Evolutionary conservation across 306 rosid genomes (phyloP), one percentile per base, ranked within the genome.

Genomic region (Adenanthera pavonina): DNA sequence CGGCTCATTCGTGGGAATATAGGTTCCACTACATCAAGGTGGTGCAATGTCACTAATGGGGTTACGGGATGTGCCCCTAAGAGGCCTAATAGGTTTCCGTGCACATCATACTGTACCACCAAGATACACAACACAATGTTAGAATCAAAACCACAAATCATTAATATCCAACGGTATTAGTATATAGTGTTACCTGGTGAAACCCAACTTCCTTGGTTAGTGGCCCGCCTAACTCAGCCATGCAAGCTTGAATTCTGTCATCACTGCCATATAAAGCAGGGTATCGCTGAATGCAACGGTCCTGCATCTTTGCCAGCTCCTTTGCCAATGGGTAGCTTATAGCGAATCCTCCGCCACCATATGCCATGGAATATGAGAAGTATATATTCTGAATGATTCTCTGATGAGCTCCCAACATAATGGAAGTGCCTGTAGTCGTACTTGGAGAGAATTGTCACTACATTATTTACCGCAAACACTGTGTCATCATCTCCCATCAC

Each of bases 401-500:
- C 99, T 2, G 99, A 93, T 2, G 96, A 87, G 80, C 96, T 89
- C 16, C 98, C 99, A 40, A 95, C 66, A 52, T 95, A 95, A 84
- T 90, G 93, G 56, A 95, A 86, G 43, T 93, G 90, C 3, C 87
- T 85, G 49, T 95, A 97, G 12, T 95, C 94, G 34, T 95, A 93
- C 80, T 93, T 93, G 0, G 86, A 76, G 30, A 95, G 85, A 56
- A 89, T 72, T 47, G 94, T 89, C 57, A 91, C 90, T 77, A 92
- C 78, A 81, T 95, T 95, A 1, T 95, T 95, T 12, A 92, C 97
- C 19, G 92, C 49, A 49, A 95, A 95, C 20, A 95, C 87, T 0
- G 98, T 95, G 85, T 93, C 98, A 74, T 95, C 99, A 16, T 95
- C 98, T 3, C 99, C 97, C 98, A 95, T 92, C 33, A 95, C 92